Evolutionary conservation across 2,329 filamentous ascomycete genomes (phyloP), one percentile per base, ranked within the genome.

Genomic region (Pestalotiopsis sp.): DNA sequence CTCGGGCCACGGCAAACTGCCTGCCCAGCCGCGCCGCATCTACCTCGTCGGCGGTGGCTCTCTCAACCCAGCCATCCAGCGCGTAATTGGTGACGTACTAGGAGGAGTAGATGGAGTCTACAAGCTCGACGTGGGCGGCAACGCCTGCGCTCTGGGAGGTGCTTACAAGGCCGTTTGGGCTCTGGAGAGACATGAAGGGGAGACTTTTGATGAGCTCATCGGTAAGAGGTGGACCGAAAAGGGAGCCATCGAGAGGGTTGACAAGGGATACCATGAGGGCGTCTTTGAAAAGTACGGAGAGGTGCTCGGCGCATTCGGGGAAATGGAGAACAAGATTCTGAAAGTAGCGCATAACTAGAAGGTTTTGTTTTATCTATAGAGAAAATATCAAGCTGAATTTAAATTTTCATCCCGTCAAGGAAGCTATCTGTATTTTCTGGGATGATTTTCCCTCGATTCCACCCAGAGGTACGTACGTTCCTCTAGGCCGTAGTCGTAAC

Each of bases 111-210:
- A 98, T 71, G 96, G 96, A 27, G 93, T 98, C 31, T 99, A 94
- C 82, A 93, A 92, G 81, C 89, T 99, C 14, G 95, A 98, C 77
- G 94, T 98, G 4, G 95, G 96, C 31, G 94, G 95, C 31, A 98
- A 97, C 81, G 95, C 96, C 2, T 99, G 96, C 81, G 96, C 95
- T 12, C 82, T 98, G 14, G 96, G 96, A 14, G 94, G 94, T 6
- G 95, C 95, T 31, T 98, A 98, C 82, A 98, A 98, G 83, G 95
- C 96, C 14, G 91, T 97, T 0, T 99, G 96, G 96, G 94, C 92
- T 1, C 85, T 94, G 67, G 94, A 96, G 84, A 84, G 93, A 62
- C 79, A 74, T 0, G 75, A 82, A 2, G 86, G 84, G 20, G 91
- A 97, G 86, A 93, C 87, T 3, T 98, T 98, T 81, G 96, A 98